Evolutionary conservation across 2,329 filamentous ascomycete species (phyloP), one percentile per base, ranked within the genome.

Genomic region (Ascochyta clinopodiicola): DNA sequence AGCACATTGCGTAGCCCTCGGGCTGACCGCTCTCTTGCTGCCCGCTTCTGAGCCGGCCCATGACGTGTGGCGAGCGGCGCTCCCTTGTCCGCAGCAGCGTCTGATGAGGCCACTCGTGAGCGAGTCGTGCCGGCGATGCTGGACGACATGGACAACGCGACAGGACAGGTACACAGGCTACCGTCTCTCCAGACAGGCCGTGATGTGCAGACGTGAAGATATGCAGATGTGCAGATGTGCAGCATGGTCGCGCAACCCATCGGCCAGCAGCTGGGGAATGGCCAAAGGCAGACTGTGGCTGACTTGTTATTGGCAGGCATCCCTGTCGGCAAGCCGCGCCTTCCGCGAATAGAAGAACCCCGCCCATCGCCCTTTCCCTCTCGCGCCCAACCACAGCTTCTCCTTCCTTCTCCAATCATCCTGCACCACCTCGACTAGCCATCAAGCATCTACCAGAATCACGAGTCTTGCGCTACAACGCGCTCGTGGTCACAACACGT

Each of bases 341-440:
- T 54, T 56, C 51, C 49, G 51, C 46, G 47, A 63, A 61, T 60
- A 51, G 45, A 60, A 60, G 49, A 64, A 60, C 58, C 49, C 60
- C 56, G 59, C 53, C 57, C 55, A 40, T 51, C 62, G 58, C 61
- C 64, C 64, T 51, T 64, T 63, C 61, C 53, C 52, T 56, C 46
- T 58, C 55, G 47, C 48, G 45, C 56, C 67, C 69, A 69, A 70
- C 69, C 66, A 61, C 52, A 52, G 54, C 58, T 56, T 63, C 62
- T 60, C 54, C 32, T 61, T 60, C 52, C 57, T 54, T 61, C 55
- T 67, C 69, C 67, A 70, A 67, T 71, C 68, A 64, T 51, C 60
- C 56, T 63, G 62, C 63, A 66, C 57, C 61, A 64, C 53, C 51
- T 56, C 58, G 47, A 56, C 58, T 61, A 62, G 55, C 59, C 58